phyloP scores from a whole-genome alignment of 176 grass and related monocot genomes.

The Miscanthus lutarioriparius region DNA sequence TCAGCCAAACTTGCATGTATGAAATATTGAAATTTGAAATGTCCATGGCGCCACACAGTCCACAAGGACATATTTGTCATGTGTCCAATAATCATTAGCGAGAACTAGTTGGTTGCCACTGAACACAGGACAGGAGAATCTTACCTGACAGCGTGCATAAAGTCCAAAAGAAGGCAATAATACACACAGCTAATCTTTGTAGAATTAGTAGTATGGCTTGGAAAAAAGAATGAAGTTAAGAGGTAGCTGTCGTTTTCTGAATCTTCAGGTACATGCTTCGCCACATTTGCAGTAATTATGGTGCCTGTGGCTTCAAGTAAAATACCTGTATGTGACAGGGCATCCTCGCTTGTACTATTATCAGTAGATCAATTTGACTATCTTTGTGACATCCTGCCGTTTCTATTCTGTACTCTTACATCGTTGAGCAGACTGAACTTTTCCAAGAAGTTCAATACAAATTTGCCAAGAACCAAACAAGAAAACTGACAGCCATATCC shows the following conservation, averaged over 20 bases:
- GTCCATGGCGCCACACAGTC: not conserved
- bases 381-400: not conserved
- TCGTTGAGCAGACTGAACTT: not conserved
- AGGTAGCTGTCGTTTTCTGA: slow-evolving; percentile 18
- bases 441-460: not conserved
- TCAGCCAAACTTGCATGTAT: not conserved
- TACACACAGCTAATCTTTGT: not conserved
- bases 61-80: not conserved
- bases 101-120: not conserved
- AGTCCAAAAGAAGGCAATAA: slow-evolving; percentile 17
- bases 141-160: not conserved
- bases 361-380: not conserved
- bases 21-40: not conserved
- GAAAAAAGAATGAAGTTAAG: not conserved
- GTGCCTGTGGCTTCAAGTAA: slow-evolving; percentile 31
- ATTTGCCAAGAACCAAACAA: not conserved
- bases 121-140: slow-evolving; percentile 16
- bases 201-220: not conserved
- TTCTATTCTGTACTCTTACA: not conserved
- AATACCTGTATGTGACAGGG: slow-evolving; percentile 17
- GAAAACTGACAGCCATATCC: not conserved
- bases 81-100: not conserved
- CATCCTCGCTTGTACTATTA: not conserved
- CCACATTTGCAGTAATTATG: not conserved
- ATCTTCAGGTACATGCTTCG: slow-evolving; percentile 1